Evolutionary conservation across 129 eudicot genomes (phyloP), one percentile per base, ranked within the genome.

Genomic region (Flaveria robusta): DNA sequence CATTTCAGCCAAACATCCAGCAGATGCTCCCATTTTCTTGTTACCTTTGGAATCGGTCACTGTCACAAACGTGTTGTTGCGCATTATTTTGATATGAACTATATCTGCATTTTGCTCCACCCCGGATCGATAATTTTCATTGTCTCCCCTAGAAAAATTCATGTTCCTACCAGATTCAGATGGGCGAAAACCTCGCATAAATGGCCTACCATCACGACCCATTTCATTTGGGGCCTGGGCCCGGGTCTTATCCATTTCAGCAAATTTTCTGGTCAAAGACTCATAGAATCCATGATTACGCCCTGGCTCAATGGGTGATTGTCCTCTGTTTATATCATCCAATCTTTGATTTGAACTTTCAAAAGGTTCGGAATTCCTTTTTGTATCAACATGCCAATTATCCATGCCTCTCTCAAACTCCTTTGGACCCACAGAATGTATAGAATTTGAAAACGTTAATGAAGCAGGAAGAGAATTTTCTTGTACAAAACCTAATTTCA

Each of bases 31-130:
- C 26, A 71, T 42, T 73, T 90, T 93, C 58, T 81, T 90, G 76
- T 93, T 90, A 55, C 97, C 96, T 69, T 87, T 84, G 1, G 91
- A 88, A 77, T 90, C 97, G 0, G 96, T 93, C 14, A 93, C 78
- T 2, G 92, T 87, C 20, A 90, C 85, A 84, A 85, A 92, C 23
- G 88, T 70, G 81, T 90, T 88, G 79, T 93, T 93, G 3, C 86
- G 86, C 68, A 87, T 83, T 80, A 93, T 18, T 85, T 90, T 93
- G 22, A 93, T 75, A 76, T 88, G 93, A 27, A 93, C 91, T 13
- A 90, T 81, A 71, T 93, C 96, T 18, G 88, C 87, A 72, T 90
- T 87, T 71, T 86, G 71, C 74, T 90, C 96, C 13, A 74, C 0
- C 34, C 74, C 82, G 43, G 68, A 60, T 24, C 45, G 59, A 11